Conservation (phyloP, 176 grass and related monocot genomes). For the Metroxylon sagu region DNA sequence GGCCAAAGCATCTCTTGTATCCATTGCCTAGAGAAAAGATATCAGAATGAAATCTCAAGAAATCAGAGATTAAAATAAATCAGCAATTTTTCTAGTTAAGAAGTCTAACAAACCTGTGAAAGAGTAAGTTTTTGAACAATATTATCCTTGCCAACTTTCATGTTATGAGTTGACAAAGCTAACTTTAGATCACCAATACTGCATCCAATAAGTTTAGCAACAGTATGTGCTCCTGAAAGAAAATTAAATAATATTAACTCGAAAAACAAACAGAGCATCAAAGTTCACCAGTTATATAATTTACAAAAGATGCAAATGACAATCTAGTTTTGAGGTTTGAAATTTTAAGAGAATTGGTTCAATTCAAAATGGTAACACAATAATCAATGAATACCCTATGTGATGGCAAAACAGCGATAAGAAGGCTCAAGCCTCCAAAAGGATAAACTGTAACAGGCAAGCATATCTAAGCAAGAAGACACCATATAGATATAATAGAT, state of each 20-base stretch:
- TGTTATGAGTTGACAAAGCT: slow-evolving; percentile 79
- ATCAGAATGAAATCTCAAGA: slow-evolving; percentile 13
- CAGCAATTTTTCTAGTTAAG: slow-evolving; percentile 12
- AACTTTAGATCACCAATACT: slow-evolving; percentile 66
- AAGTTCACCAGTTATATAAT: too few relatives aligned
- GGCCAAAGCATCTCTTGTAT: slow-evolving; percentile 84
- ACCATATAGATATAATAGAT: too few relatives aligned
- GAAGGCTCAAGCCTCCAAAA: too few relatives aligned
- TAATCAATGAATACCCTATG: too few relatives aligned
- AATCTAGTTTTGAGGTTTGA: too few relatives aligned
- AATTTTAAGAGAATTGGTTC: too few relatives aligned
- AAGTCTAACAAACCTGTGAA: slow-evolving; percentile 62
- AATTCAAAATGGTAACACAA: too few relatives aligned
- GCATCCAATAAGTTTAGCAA: slow-evolving; percentile 83
- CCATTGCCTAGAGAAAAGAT: slow-evolving; percentile 66
- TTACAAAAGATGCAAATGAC: too few relatives aligned
- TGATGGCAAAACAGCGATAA: too few relatives aligned
- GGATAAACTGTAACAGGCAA: too few relatives aligned
- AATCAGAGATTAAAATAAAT: slow-evolving; percentile 10
- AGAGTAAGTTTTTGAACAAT: slow-evolving; percentile 98
- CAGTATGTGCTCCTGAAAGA: slow-evolving; percentile 75
- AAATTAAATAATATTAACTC: neutral
- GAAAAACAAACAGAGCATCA: too few relatives aligned
- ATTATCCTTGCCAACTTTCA: slow-evolving; percentile 93
- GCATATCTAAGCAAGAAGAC: too few relatives aligned